Percentiles rank a stretch among this genome's conserved stretches.
Conservation (phyloP, 176 grass and related monocot species). For the Tillandsia fasciculata region DNA sequence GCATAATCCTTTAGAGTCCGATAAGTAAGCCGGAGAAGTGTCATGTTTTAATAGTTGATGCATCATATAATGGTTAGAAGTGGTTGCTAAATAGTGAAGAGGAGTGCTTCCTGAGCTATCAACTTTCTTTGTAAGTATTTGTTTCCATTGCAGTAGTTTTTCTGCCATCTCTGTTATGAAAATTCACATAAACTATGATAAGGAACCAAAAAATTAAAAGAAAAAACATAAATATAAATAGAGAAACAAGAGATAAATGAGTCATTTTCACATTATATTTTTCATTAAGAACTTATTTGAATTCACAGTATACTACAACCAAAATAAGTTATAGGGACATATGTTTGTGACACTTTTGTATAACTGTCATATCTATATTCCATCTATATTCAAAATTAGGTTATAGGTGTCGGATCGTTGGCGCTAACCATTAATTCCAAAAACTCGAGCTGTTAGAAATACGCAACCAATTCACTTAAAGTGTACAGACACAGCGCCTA, state of each 20-base stretch:
- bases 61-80: background rate
- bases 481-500: no score
- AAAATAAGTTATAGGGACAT: no score
- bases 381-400: no score
- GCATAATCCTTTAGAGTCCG: slow-evolving; percentile 9
- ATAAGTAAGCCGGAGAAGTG: slow-evolving; percentile 5
- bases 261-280: background rate
- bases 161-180: slow-evolving; percentile 5
- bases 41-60: slow-evolving; percentile 1
- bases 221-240: background rate
- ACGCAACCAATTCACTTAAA: no score
- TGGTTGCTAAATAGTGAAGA: slow-evolving; percentile 9
- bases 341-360: no score
- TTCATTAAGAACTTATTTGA: no score
- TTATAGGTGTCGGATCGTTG: no score
- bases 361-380: no score
- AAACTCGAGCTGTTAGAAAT: no score
- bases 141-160: background rate
- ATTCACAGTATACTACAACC: no score
- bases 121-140: background rate
- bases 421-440: no score
- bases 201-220: background rate
- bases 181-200: background rate
- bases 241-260: background rate
- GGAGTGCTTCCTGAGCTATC: slow-evolving; percentile 5